Conservation (phyloP, 352 stramenopile genomes). For the Pythium rhizo-oryzae region DNA sequence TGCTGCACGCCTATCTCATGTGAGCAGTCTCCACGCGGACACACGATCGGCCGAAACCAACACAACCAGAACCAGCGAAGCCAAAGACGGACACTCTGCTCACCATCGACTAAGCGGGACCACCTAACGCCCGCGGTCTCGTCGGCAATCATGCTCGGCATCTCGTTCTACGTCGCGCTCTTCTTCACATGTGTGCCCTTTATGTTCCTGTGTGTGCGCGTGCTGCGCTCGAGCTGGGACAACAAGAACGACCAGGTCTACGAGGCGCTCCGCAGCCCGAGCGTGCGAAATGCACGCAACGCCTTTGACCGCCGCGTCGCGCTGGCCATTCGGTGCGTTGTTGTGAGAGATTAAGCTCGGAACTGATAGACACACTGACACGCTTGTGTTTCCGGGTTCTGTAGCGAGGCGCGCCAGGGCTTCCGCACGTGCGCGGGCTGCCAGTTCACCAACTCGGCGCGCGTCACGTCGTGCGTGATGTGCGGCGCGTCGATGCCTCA, state of each 20-base stretch:
- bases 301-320: slow-evolving; percentile 25
- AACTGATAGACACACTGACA: neutral
- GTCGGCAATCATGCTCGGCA: neutral
- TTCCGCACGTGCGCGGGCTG: slow-evolving; percentile 18
- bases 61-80: no score
- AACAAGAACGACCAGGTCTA: slow-evolving; percentile 32
- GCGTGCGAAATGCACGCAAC: slow-evolving; percentile 25
- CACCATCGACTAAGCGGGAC: neutral
- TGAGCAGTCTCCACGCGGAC: neutral
- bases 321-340: slow-evolving; percentile 23
- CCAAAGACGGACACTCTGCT: neutral
- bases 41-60: no score
- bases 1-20: slow-evolving; percentile 15
- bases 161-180: slow-evolving; percentile 23
- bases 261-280: slow-evolving; percentile 30
- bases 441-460: slow-evolving; percentile 22
- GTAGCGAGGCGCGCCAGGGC: slow-evolving; percentile 18
- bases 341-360: neutral
- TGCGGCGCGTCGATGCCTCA: slow-evolving; percentile 12
- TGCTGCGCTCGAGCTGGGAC: slow-evolving; percentile 27
- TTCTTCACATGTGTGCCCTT: slow-evolving; percentile 27
- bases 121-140: neutral
- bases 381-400: neutral
- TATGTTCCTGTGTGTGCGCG: slow-evolving; percentile 20
- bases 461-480: slow-evolving; percentile 16